phyloP scores from a whole-genome alignment of 805 yeast genomes.

The Danielozyma ontarioensis region DNA sequence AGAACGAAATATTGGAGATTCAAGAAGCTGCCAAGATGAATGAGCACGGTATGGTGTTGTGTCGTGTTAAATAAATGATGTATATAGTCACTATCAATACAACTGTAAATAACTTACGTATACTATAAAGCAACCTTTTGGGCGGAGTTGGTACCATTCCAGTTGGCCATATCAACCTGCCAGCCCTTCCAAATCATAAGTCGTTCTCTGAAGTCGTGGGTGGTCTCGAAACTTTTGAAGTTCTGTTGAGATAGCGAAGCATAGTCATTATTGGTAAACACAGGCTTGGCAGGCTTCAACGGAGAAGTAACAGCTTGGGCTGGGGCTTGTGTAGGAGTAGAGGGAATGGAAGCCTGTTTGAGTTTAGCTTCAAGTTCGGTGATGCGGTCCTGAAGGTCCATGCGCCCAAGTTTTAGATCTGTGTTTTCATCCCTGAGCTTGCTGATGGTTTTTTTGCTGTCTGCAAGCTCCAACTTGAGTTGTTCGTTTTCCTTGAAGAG shows the following conservation, averaged over 20 bases:
- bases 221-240: slow-evolving; percentile 13
- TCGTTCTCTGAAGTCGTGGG: slow-evolving; percentile 51
- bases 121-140: slow-evolving; percentile 16
- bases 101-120: neutral
- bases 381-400: slow-evolving; percentile 35
- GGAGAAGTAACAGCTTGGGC: slow-evolving; percentile 5
- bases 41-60: slow-evolving; percentile 71
- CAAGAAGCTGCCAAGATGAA: slow-evolving; percentile 81
- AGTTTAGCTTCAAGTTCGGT: slow-evolving; percentile 22
- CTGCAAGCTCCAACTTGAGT: slow-evolving; percentile 21
- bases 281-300: slow-evolving; percentile 23
- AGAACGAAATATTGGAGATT: slow-evolving; percentile 57
- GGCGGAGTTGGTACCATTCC: slow-evolving; percentile 66
- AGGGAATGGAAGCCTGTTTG: slow-evolving; percentile 3
- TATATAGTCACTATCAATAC: neutral
- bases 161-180: slow-evolving; percentile 80
- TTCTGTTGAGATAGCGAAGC: slow-evolving; percentile 22
- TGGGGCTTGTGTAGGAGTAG: slow-evolving; percentile 2
- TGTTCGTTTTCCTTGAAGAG: slow-evolving; percentile 6
- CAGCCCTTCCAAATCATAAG: slow-evolving; percentile 75
- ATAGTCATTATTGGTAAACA: slow-evolving; percentile 23
- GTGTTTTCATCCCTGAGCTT: slow-evolving; percentile 38
- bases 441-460: slow-evolving; percentile 30
- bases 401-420: slow-evolving; percentile 31
- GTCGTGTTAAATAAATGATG: slow-evolving; percentile 54